phyloP scores from a whole-genome alignment of 2,329 filamentous ascomycete species.

The Fusarium piperis region DNA sequence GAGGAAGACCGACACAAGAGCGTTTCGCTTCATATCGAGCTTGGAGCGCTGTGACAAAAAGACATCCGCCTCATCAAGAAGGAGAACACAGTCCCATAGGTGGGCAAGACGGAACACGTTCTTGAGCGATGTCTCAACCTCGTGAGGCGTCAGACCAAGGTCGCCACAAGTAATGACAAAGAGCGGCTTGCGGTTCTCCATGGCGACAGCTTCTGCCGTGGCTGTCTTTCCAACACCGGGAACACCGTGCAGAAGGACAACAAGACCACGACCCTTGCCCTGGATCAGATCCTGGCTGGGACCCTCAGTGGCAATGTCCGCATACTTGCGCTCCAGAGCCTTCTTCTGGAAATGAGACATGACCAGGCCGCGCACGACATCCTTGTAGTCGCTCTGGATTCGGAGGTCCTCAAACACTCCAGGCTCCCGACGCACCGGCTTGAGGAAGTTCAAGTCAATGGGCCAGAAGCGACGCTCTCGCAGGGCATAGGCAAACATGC shows the following conservation, averaged over 20 bases:
- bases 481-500: slow-evolving; percentile 54
- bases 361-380: slow-evolving; percentile 52
- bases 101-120: slow-evolving; percentile 55
- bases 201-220: slow-evolving; percentile 56
- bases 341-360: slow-evolving; percentile 55
- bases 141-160: slow-evolving; percentile 52
- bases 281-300: slow-evolving; percentile 54
- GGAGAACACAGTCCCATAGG: slow-evolving; percentile 51
- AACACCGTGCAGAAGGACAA: slow-evolving; percentile 57
- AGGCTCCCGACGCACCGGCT: slow-evolving; percentile 48
- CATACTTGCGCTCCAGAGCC: slow-evolving; percentile 47
- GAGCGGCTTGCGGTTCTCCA: slow-evolving; percentile 54
- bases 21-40: slow-evolving; percentile 47
- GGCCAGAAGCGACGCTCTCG: slow-evolving; percentile 52
- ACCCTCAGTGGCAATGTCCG: slow-evolving; percentile 40
- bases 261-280: slow-evolving; percentile 56
- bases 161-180: slow-evolving; percentile 62
- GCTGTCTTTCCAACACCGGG: slow-evolving; percentile 61
- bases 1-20: slow-evolving; percentile 56
- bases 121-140: slow-evolving; percentile 53
- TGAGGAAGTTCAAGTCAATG: slow-evolving; percentile 48
- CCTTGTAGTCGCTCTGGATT: slow-evolving; percentile 53
- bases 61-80: slow-evolving; percentile 52
- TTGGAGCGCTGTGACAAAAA: slow-evolving; percentile 46
- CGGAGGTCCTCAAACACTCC: slow-evolving; percentile 54